These are phyloP conservation scores for Tricholoma sp. DNA, from an alignment of 768 basidiomycete genomes.

Conservation along the genomic window DNA sequence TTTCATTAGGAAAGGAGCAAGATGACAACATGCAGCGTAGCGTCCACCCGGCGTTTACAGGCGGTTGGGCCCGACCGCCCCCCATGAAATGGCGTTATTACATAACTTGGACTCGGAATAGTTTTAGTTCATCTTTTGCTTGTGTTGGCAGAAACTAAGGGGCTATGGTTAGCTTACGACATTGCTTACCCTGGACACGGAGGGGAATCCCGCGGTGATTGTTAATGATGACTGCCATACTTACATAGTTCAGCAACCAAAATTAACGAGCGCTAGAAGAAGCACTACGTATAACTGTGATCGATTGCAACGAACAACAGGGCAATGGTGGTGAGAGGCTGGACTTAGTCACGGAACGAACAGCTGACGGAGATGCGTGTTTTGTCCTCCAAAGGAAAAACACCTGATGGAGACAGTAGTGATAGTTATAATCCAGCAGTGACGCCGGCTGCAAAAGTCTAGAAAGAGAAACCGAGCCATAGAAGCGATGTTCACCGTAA, in stretches of 20 bases:
- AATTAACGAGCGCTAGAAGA: background rate
- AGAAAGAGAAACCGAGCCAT: no score
- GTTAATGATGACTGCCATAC: conserved; percentile 53
- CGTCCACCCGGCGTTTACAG: conserved; percentile 41
- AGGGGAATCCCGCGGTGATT: conserved; percentile 43
- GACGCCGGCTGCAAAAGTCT: no score
- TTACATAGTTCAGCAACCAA: conserved; percentile 24
- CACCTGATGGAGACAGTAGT: no score
- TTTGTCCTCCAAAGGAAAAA: no score
- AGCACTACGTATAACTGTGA: background rate
- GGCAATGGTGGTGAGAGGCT: background rate
- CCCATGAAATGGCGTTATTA: conserved; percentile 53
- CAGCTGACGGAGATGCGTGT: background rate
- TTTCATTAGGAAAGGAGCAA: no score
- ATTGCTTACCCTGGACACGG: conserved; percentile 46
- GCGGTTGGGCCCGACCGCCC: conserved; percentile 45
- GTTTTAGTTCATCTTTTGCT: background rate
- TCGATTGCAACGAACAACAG: background rate
- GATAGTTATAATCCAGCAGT: no score
- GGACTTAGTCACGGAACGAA: background rate
- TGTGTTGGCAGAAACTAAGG: conserved; percentile 1
- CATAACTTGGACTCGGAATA: conserved; percentile 10
- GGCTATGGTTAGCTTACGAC: conserved; percentile 29
- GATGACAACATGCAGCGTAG: conserved; percentile 32
- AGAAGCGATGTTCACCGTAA: no score